These are phyloP conservation scores for Xylaria sp. DNA, from an alignment of 2,329 filamentous ascomycete species.

Conservation along the genomic window DNA sequence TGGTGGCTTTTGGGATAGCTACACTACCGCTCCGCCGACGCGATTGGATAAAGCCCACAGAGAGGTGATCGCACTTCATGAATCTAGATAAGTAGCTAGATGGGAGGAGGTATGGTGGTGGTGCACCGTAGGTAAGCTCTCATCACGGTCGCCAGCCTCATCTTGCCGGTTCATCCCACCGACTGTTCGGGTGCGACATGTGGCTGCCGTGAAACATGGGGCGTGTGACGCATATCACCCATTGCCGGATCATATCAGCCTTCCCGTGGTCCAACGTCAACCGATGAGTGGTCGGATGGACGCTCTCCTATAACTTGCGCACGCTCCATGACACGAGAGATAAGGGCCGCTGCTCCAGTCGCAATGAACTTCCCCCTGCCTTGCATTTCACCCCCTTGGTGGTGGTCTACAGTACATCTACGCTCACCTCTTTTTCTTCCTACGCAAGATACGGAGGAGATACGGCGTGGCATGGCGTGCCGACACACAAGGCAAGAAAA, in stretches of 20 bases:
- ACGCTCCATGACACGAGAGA: conserved; percentile 29
- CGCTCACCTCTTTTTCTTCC: conserved; percentile 16
- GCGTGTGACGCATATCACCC: conserved; percentile 15
- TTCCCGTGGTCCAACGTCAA: conserved; percentile 27
- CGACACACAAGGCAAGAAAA: conserved; percentile 2
- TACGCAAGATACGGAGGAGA: conserved; percentile 18
- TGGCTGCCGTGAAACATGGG: conserved; percentile 25
- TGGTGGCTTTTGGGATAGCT: not conserved
- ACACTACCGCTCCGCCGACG: not conserved
- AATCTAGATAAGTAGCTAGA: not conserved
- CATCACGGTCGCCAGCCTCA: conserved; percentile 23
- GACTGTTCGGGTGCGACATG: conserved; percentile 11
- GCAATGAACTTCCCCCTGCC: conserved; percentile 22
- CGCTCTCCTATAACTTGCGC: conserved; percentile 12
- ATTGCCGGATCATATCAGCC: conserved; percentile 21
- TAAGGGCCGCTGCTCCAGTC: conserved; percentile 30
- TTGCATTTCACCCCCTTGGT: conserved; percentile 29
- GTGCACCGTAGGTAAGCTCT: conserved; percentile 4
- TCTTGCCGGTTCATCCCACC: conserved; percentile 25
- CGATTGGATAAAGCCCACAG: conserved; percentile 17
- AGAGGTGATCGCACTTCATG: not conserved
- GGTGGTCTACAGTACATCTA: conserved; percentile 7
- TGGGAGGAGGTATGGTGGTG: not conserved
- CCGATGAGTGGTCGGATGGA: conserved; percentile 30
- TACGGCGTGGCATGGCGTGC: conserved; percentile 1